Evolutionary conservation across 1,139 yeast genomes (phyloP).

Genomic region (Sugiyamaella castrensis): DNA sequence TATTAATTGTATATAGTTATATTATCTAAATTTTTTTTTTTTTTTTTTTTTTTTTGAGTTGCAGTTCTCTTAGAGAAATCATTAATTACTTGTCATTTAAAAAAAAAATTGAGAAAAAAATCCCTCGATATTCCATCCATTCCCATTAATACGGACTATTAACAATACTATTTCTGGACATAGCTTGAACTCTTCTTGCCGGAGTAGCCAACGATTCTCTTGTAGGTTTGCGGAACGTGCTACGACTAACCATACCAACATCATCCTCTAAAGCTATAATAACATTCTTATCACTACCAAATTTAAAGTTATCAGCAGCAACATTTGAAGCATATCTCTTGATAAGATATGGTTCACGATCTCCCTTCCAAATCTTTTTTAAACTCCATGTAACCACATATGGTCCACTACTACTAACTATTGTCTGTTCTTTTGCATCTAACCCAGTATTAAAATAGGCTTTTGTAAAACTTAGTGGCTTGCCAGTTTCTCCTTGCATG

Average conservation of each 20-base stretch:
- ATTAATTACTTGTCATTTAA: background rate
- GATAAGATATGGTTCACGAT: slow-evolving; percentile 57
- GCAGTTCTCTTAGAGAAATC: background rate
- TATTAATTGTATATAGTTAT: background rate
- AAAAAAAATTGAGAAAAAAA: no score
- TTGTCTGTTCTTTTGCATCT: slow-evolving; percentile 60
- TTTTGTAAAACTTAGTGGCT: slow-evolving; percentile 56
- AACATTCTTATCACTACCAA: slow-evolving; percentile 67
- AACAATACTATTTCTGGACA: slow-evolving; percentile 34
- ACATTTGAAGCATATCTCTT: slow-evolving; percentile 61
- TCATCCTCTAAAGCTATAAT: slow-evolving; percentile 69
- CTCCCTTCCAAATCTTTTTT: slow-evolving; percentile 53
- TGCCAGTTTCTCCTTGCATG: slow-evolving; percentile 54
- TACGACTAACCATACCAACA: slow-evolving; percentile 61
- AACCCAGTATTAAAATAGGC: slow-evolving; percentile 76
- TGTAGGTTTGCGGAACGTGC: slow-evolving; percentile 56
- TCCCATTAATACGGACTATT: slow-evolving; percentile 31
- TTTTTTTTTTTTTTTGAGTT: background rate
- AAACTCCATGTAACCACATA: slow-evolving; percentile 82
- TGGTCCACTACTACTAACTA: slow-evolving; percentile 76
- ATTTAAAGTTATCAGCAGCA: slow-evolving; percentile 75
- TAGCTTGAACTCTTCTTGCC: slow-evolving; percentile 28
- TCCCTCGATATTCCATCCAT: background rate
- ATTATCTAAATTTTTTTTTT: background rate
- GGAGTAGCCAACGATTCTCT: slow-evolving; percentile 45